Evolutionary conservation across 306 rosid genomes (phyloP), one percentile per base, ranked within the genome.

Genomic region (Vigna mungo): DNA sequence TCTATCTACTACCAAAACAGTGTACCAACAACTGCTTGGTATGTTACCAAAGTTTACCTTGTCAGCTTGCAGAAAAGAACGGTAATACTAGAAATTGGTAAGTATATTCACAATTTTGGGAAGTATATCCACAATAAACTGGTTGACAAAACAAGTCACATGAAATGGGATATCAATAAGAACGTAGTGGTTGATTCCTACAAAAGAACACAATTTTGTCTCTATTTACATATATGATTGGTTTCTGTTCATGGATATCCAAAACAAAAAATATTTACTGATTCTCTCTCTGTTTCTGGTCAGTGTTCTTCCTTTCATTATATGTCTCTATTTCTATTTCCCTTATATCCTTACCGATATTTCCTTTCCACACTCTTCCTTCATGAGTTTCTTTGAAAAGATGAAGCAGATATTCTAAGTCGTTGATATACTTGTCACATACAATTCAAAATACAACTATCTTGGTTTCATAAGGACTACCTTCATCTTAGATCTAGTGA

Each of bases 401-500:
- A 34, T 34, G 37, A 34, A 34, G 6, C 37, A 34, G 46, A 71
- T 11, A 32, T 37, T 47, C 16, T 23, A 60, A 36, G n/a, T 79
- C 49, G 77, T 44, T 48, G 46, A 27, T 12, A 15, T 53, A 37
- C 13, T 10, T 6, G 32, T 32, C 49, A n/a, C 18, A 30, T 13
- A 11, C 34, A 46, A 61, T 48, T 51, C 70, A 44, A 49, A 32
- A 68, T 39, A 15, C 13, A 74, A 44, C 30, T 74, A 46, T 17
- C 47, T 32, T 30, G 39, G 20, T 36, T 48, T 52, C 71, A 79
- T 37, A 61, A 79, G 60, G 23, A 67, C 47, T 41, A 27, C 6
- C 47, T 64, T 58, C n/a, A 56, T 49, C 60, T 68, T 13, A 77
- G 52, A 65, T 34, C 66, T 55, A 63, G 36, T 34, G 54, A 41